Base-by-base conservation (phyloP, 2,329 filamentous ascomycete species). In the Huntiella savannae region DNA sequence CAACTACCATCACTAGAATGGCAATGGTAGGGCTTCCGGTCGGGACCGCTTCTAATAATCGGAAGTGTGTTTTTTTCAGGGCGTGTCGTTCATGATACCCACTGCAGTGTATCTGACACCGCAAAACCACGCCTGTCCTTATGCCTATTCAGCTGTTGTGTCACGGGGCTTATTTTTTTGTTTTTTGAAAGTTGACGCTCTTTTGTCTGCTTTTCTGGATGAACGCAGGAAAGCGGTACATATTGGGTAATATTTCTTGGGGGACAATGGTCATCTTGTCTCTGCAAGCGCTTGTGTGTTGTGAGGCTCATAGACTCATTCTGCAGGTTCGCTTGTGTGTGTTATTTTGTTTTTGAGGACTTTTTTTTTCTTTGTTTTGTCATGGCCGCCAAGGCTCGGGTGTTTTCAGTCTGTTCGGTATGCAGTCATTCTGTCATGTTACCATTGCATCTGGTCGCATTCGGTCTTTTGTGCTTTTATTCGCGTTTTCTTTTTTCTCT, bases 1-100 rank as follows among this genome's bases (percentile, higher is more conserved):
- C 54, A 75, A 75, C 66, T 75, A 75, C 64, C 64, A 70, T 54
- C 66, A 67, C 28, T 19, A 11, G 22, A 37, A 13, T 35, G 11
- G 11, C 13, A 35, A 13, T 35, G 11, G 33, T 11, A 35, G 33
- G 33, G 33, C 11, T 19, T 19, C 17, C 17, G 17, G 17, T 19
- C 17, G 17, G 17, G 17, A 19, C 17, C 17, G 17, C 17, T 19
- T 19, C 17, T 19, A 19, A 19, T 19, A 19, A 13, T 4, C 13
- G 8, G 13, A 12, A 13, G 33, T 35, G 33, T 11, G 11, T 12
- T 12, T 35, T 11, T 11, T 13, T 35, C 5, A 13, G 33, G 13
- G 33, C 33, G 33, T 35, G 13, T 35, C 33, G 33, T 35, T 35
- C 33, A 35, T 35, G 11, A 35, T 35, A 13, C 33, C 13, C 33